Percentiles rank a stretch among this genome's conserved stretches.
Evolutionary conservation across 345 rosid species (phyloP).

Genomic region (Hypericum androsaemum): DNA sequence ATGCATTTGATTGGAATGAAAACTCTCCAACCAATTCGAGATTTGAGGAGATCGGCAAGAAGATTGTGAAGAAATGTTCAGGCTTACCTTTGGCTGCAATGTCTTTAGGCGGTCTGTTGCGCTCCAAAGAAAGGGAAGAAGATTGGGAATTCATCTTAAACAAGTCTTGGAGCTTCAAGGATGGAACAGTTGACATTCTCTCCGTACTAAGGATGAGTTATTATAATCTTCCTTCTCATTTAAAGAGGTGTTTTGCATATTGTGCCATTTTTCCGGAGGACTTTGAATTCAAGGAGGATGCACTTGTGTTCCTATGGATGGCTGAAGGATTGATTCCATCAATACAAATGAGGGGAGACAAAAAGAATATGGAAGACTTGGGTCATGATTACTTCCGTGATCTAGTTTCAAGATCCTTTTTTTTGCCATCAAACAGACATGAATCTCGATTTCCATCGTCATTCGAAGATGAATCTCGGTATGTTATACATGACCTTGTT

Average conservation of each 20-base stretch:
- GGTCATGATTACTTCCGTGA: too few species aligned
- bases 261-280: too few species aligned
- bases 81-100: neutral
- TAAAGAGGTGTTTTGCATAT: too few species aligned
- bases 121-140: neutral
- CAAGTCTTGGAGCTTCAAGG: neutral
- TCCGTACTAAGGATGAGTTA: neutral
- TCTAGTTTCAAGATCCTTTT: too few species aligned
- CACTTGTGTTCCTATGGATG: slow-evolving; percentile 1
- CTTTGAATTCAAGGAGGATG: too few species aligned
- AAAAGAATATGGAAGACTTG: too few species aligned
- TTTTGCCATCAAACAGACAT: too few species aligned
- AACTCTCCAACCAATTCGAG: neutral
- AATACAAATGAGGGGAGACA: too few species aligned
- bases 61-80: neutral
- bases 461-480: too few species aligned
- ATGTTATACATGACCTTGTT: too few species aligned
- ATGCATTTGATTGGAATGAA: neutral
- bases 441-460: too few species aligned
- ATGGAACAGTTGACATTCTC: neutral
- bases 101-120: neutral
- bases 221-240: neutral
- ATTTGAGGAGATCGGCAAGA: neutral
- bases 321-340: neutral
- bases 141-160: neutral